Conservation (phyloP, 208 protist species). For the Leishmania aethiopica region DNA sequence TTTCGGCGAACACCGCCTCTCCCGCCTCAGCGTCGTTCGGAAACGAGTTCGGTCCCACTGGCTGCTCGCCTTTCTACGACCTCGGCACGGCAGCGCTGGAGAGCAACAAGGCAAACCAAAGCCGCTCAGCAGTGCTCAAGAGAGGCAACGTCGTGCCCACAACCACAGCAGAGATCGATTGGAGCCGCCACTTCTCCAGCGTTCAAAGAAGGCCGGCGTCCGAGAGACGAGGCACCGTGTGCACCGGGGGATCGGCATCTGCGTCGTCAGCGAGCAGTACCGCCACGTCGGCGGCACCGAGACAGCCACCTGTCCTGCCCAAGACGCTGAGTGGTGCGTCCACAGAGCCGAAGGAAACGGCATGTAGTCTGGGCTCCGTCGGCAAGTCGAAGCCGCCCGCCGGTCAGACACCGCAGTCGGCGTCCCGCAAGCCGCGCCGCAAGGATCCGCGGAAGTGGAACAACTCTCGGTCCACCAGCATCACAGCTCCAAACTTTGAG, state of each 20-base stretch:
- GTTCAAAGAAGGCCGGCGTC: not conserved
- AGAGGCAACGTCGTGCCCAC: not conserved
- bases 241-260: not conserved
- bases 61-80: slow-evolving; percentile 11
- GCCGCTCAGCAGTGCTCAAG: not conserved
- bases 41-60: not conserved
- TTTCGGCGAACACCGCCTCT: not conserved
- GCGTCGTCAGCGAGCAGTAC: not conserved
- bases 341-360: not conserved
- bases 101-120: not conserved
- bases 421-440: not conserved
- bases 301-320: not conserved
- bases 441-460: not conserved
- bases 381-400: not conserved
- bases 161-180: too few species aligned
- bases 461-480: not conserved
- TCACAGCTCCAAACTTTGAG: not conserved
- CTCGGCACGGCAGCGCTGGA: not conserved
- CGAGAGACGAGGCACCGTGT: too few species aligned
- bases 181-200: not conserved
- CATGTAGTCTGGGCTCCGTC: not conserved
- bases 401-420: not conserved
- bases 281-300: not conserved
- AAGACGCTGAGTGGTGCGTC: not conserved
- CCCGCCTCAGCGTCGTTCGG: not conserved